Evolutionary conservation across 148 eudicot genomes (phyloP).

Genomic region (Simmondsia chinensis): DNA sequence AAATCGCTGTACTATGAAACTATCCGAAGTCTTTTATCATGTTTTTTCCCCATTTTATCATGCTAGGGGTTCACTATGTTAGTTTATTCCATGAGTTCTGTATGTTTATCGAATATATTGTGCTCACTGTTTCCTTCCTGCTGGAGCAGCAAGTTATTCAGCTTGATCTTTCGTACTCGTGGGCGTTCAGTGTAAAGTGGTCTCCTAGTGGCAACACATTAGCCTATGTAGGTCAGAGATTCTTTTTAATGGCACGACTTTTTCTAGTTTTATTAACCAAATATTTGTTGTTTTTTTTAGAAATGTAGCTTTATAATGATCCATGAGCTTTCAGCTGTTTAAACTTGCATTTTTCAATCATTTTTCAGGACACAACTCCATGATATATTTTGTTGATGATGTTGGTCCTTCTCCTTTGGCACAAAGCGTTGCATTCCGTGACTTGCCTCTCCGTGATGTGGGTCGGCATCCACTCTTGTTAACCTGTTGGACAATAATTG

Average conservation of each 20-base stretch:
- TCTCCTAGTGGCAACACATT: constrained; percentile 95
- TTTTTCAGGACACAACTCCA: constrained; percentile 84
- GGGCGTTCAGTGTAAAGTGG: constrained; percentile 99
- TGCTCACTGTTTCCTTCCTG: neutral
- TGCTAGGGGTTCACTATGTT: too few relatives aligned
- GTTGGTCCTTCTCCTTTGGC: constrained; percentile 97
- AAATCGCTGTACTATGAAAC: too few relatives aligned
- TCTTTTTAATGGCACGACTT: constrained; percentile 14
- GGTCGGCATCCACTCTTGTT: constrained; percentile 94
- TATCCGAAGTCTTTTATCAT: too few relatives aligned
- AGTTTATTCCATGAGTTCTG: too few relatives aligned
- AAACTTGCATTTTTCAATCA: constrained; percentile 1
- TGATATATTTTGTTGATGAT: constrained; percentile 96
- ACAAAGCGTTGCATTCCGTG: constrained; percentile 87
- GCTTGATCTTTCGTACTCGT: constrained; percentile 91
- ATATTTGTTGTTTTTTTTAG: too few relatives aligned
- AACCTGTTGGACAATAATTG: constrained; percentile 8
- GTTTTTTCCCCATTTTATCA: too few relatives aligned
- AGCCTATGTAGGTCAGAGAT: constrained; percentile 90
- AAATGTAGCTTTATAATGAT: neutral
- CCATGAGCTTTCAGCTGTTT: neutral
- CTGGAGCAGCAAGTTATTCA: constrained; percentile 82
- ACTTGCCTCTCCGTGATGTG: constrained; percentile 99
- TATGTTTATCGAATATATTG: neutral
- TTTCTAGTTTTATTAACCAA: too few relatives aligned